Base-by-base conservation (phyloP, 352 stramenopile species). In the Lagenidium giganteum region DNA sequence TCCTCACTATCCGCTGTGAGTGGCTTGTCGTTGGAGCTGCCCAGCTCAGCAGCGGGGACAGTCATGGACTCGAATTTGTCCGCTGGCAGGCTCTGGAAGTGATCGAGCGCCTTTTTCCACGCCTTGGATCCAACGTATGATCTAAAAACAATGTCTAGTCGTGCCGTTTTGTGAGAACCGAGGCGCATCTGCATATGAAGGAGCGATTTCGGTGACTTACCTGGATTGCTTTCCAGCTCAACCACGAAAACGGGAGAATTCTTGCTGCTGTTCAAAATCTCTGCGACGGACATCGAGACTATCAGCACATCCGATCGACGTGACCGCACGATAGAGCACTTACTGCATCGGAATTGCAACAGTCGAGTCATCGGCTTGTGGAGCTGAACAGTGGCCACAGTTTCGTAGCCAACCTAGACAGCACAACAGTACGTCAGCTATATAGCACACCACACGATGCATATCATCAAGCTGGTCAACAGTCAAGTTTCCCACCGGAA, bases 171-270 rank as follows among this genome's bases (percentile, higher is more conserved):
- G 12, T 17, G 20, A 8, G 23, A 8, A 21, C 25, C 13, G 34
- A n/a, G 38, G 8, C 17, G n/a, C n/a, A n/a, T n/a, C n/a, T n/a
- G n/a, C n/a, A n/a, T n/a, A n/a, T n/a, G n/a, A n/a, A n/a, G n/a
- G n/a, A n/a, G n/a, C n/a, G n/a, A 6, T 13, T n/a, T n/a, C n/a
- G n/a, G n/a, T 39, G 17, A 21, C 35, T 8, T 64, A 89, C 74
- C 71, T 57, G 68, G 33, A 34, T 67, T 75, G 7, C 68, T 66
- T 23, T 71, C 67, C 1, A 87, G 45, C 40, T 79, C 57, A 8
- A 93, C 78, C 16, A 84, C 63, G 37, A 93, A 93, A 27, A 89
- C 80, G 8, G 81, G 81, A 1, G 68, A 72, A 13, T 87, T 87
- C 27, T 87, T 85, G 37, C 84, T 82, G 56, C 81, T 82, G 33